Percentiles rank a stretch among this genome's conserved stretches.
These are phyloP conservation scores for Lippia alba DNA, from an alignment of 305 asterid genomes.

Conservation along the genomic window DNA sequence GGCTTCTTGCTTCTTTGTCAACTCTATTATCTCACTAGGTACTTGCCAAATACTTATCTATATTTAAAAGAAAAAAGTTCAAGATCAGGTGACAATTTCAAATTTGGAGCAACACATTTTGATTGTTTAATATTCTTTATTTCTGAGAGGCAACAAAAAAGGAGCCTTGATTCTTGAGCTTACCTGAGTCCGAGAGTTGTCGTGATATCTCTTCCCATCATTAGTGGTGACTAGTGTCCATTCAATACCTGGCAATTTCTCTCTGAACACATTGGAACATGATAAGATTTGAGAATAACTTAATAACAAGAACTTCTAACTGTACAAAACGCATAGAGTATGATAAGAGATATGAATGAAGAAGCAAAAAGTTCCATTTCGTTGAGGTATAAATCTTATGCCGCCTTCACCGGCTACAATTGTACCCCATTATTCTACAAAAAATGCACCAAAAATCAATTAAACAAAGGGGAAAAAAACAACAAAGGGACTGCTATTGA, in stretches of 20 bases:
- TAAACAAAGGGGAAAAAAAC: no score
- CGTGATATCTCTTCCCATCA: constrained; percentile 88
- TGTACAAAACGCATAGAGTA: constrained; percentile 2
- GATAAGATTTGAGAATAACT: constrained; percentile 28
- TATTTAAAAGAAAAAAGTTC: constrained; percentile 39
- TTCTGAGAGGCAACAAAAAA: neutral
- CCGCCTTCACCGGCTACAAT: constrained; percentile 34
- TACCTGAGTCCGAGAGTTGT: constrained; percentile 83
- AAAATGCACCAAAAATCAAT: no score
- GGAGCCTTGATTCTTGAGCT: constrained; percentile 29
- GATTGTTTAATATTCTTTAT: constrained; percentile 3
- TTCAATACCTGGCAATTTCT: constrained; percentile 80
- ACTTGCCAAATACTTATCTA: constrained; percentile 98
- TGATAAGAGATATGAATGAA: constrained; percentile 17
- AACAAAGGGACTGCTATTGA: neutral
- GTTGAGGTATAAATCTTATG: constrained; percentile 20
- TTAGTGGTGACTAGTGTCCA: constrained; percentile 89
- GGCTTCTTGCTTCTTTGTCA: constrained; percentile 75
- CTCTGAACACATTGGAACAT: no score
- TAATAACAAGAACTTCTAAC: constrained; percentile 11
- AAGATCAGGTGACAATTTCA: constrained; percentile 24
- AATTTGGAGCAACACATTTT: constrained; percentile 8
- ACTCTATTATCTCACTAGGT: constrained; percentile 81
- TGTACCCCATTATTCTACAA: no score
- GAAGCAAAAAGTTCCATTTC: constrained; percentile 22